Evolutionary conservation across 352 stramenopile genomes (phyloP).

Genomic region (Aphanomyces invadans): DNA sequence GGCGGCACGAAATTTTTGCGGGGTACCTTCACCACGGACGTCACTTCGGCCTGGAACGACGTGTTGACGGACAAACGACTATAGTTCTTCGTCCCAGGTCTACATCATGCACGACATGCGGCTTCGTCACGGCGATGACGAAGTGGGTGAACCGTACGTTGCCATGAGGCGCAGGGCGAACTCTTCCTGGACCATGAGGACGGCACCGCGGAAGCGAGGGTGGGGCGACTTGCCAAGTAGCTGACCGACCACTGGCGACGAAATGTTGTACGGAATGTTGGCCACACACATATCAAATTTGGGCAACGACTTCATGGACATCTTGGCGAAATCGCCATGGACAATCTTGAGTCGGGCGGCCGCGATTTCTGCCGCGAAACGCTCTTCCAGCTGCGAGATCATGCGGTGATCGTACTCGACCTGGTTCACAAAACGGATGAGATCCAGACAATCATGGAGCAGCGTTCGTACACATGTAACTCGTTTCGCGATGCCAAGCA

Average conservation of each 20-base stretch:
- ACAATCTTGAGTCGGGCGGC: conserved; percentile 31
- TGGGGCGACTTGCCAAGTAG: conserved; percentile 52
- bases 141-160: conserved; percentile 29
- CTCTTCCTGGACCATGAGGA: conserved; percentile 80
- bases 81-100: conserved; percentile 67
- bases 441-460: not conserved
- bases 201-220: conserved; percentile 41
- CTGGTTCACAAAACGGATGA: conserved; percentile 35
- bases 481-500: conserved; percentile 40
- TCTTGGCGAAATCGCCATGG: conserved; percentile 40
- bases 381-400: conserved; percentile 55
- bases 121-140: not conserved
- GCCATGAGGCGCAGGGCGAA: conserved; percentile 69
- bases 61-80: conserved; percentile 75
- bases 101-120: conserved; percentile 18
- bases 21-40: conserved; percentile 49
- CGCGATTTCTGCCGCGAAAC: conserved; percentile 35
- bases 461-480: conserved; percentile 27
- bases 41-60: conserved; percentile 56
- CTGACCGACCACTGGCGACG: conserved; percentile 67
- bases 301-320: conserved; percentile 28
- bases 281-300: conserved; percentile 67
- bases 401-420: conserved; percentile 76
- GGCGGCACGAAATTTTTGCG: conserved; percentile 61
- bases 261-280: conserved; percentile 85